Evolutionary conservation across 345 rosid genomes (phyloP).

Genomic region (Durio zibethinus): DNA sequence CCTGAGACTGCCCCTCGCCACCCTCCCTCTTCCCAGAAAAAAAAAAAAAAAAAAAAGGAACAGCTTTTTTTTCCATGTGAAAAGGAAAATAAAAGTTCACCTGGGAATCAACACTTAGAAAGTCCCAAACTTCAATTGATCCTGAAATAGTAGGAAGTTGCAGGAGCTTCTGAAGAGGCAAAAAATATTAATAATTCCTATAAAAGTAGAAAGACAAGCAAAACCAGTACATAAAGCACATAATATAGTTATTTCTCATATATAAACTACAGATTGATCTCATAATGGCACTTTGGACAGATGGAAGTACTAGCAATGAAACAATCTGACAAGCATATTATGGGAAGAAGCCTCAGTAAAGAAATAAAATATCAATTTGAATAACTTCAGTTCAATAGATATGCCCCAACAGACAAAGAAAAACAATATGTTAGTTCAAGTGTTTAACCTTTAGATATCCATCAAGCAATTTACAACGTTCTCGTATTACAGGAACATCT

Average conservation of each 20-base stretch:
- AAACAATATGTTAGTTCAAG: conserved; percentile 21
- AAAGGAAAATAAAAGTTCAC: conserved; percentile 31
- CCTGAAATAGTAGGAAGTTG: conserved; percentile 90
- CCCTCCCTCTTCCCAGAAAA: not conserved
- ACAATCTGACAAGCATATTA: not conserved
- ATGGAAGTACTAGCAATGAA: not conserved
- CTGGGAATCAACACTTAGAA: conserved; percentile 97
- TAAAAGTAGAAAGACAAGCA: conserved; percentile 2
- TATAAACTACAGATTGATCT: not conserved
- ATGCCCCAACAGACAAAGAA: not conserved
- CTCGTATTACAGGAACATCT: conserved; percentile 76
- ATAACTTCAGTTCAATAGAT: conserved; percentile 3
- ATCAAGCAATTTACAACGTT: conserved; percentile 87
- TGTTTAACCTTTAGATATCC: conserved; percentile 74
- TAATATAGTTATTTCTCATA: not conserved
- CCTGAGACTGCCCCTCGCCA: not conserved
- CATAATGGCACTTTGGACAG: not conserved
- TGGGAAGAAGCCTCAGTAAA: not conserved
- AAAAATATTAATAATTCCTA: not conserved
- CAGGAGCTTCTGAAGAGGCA: conserved; percentile 66
- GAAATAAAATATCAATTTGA: not conserved
- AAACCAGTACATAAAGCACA: not conserved
- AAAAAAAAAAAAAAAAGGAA: not conserved
- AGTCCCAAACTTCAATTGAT: conserved; percentile 99
- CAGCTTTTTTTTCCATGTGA: not conserved